Percentiles rank a stretch among this genome's conserved stretches.
phyloP scores from a whole-genome alignment of 306 rosid genomes.

The Cucumis sativus region Cucumber_9930_V3 NC_026657.2:22876001-22876500 shows the following conservation, averaged over 20 bases:
- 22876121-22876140: slow-evolving; percentile 58
- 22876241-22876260: no score
- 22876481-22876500: not conserved
- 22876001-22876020: slow-evolving; percentile 48
- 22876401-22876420: not conserved
- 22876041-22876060: not conserved
- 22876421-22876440: not conserved
- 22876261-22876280: not conserved
- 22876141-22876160: slow-evolving; percentile 66
- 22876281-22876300: not conserved
- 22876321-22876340: not conserved
- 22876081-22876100: slow-evolving; percentile 70
- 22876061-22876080: slow-evolving; percentile 1
- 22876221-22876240: not conserved
- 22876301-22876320: not conserved
- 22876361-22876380: not conserved
- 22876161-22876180: slow-evolving; percentile 56
- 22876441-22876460: not conserved
- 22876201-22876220: slow-evolving; percentile 21
- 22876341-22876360: not conserved
- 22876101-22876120: slow-evolving; percentile 90
- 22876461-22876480: not conserved
- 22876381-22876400: not conserved
- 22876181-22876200: slow-evolving; percentile 42
- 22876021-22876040: not conserved